Evolutionary conservation across 345 rosid genomes (phyloP), one percentile per base, ranked within the genome.

Genomic region (Crucihimalaya himalaica): DNA sequence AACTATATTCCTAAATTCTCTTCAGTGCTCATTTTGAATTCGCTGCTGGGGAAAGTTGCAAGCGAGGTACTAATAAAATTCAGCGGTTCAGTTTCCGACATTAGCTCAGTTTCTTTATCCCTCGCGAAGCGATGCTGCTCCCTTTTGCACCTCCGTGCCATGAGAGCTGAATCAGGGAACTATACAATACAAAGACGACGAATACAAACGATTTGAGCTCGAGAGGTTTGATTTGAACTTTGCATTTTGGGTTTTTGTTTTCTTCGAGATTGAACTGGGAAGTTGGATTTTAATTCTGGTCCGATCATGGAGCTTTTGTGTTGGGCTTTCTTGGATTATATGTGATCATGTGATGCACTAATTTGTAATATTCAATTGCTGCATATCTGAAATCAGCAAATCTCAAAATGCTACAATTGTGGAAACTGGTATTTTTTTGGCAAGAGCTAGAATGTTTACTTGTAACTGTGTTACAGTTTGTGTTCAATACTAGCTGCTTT

Each of bases 141-240:
- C 32, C 31, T 8, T 19, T 46, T 58, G 15, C 40, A 60, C 6
- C 29, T 34, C 5, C 16, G 20, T 25, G n/a, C 5, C 12, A 47
- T 0, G 1, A 32, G 32, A 29, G 27, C 54, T 16, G 34, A n/a
- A 46, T 6, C 3, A 18, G 8, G 25, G 25, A 23, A 23, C 25
- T 23, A 23, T 23, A 23, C 37, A 32, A 32, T 66, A 46, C 34
- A 34, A 34, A 46, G 53, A 35, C 23, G 51, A 35, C 52, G 50
- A 40, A 37, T 46, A 51, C 21, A 14, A n/a, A n/a, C n/a, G n/a
- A 15, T 29, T 19, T 37, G 55, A 59, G 3, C 53, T 67, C 37
- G 39, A 75, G 37, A 75, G 68, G 68, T 75, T 60, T 51, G 32
- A 52, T 48, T 48, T 15, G 42, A 32, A 66, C 5, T 58, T 35